Evolutionary conservation across 345 rosid genomes (phyloP).

Genomic region (Sonneratia alba): DNA sequence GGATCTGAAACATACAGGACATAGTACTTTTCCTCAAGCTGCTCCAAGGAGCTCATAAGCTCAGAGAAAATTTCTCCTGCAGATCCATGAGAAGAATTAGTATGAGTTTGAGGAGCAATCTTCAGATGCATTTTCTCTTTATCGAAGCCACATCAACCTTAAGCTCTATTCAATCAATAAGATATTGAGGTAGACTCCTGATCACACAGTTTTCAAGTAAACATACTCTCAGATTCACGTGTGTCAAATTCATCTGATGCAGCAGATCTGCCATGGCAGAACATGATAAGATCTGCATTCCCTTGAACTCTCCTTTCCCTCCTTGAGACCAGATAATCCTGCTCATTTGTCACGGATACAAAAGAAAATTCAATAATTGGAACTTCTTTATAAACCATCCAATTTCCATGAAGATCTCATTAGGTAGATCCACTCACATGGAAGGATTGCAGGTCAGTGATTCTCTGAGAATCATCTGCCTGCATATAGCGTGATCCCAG

Average conservation of each 20-base stretch:
- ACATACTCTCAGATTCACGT: constrained; percentile 48
- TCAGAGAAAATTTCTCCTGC: constrained; percentile 61
- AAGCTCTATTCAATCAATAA: background rate
- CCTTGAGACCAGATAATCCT: constrained; percentile 67
- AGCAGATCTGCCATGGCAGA: constrained; percentile 47
- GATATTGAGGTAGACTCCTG: background rate
- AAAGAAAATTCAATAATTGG: background rate
- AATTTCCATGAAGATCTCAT: background rate
- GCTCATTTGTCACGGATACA: constrained; percentile 11
- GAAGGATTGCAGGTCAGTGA: constrained; percentile 47
- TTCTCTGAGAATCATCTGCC: constrained; percentile 52
- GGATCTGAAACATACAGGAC: constrained; percentile 84
- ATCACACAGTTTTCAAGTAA: background rate
- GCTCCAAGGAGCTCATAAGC: constrained; percentile 58
- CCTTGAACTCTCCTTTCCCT: constrained; percentile 47
- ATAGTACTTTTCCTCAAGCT: constrained; percentile 52
- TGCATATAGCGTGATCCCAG: constrained; percentile 62
- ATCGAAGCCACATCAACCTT: background rate
- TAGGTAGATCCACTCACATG: constrained; percentile 32
- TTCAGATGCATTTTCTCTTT: background rate
- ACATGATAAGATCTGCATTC: constrained; percentile 60
- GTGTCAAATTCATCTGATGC: constrained; percentile 28
- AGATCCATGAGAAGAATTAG: constrained; percentile 3
- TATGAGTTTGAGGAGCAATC: background rate
- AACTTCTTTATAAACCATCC: background rate